Conservation (phyloP, 2,329 filamentous ascomycete genomes). For the Fusarium sp. region DNA sequence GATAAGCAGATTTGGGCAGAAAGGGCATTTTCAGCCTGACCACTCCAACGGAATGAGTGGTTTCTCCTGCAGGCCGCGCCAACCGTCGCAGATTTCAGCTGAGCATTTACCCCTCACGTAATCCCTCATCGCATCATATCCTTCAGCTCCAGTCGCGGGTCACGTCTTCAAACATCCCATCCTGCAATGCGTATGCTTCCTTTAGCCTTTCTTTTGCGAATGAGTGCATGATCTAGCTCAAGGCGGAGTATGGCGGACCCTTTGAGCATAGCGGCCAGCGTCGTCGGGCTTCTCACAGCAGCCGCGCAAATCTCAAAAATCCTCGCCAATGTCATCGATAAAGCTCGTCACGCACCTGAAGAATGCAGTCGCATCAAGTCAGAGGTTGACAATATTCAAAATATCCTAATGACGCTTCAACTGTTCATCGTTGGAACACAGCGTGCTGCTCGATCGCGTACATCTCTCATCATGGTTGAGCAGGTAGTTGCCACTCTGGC, state of each 20-base stretch:
- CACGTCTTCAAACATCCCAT: not conserved
- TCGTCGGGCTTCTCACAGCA: constrained; percentile 12
- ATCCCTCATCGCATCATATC: not conserved
- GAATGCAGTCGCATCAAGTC: constrained; percentile 4
- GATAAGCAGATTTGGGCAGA: not conserved
- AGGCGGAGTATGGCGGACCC: constrained; percentile 10
- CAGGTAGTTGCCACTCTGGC: constrained; percentile 20
- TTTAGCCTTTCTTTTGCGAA: not conserved
- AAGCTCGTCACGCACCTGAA: constrained; percentile 15
- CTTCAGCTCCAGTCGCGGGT: no score
- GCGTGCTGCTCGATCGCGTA: constrained; percentile 1
- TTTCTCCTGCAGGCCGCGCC: not conserved
- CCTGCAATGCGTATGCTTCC: not conserved
- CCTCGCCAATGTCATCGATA: constrained; percentile 9
- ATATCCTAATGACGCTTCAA: not conserved
- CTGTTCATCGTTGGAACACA: not conserved
- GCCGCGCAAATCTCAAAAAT: constrained; percentile 13
- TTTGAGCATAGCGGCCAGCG: constrained; percentile 19
- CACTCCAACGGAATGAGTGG: not conserved
- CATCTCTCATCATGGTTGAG: constrained; percentile 20
- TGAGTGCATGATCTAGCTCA: not conserved
- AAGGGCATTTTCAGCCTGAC: not conserved
- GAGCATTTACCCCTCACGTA: not conserved
- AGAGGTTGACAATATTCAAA: constrained; percentile 6
- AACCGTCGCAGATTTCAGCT: not conserved